Conservation (phyloP, 768 basidiomycete species). For the Amanita exitialis region DNA sequence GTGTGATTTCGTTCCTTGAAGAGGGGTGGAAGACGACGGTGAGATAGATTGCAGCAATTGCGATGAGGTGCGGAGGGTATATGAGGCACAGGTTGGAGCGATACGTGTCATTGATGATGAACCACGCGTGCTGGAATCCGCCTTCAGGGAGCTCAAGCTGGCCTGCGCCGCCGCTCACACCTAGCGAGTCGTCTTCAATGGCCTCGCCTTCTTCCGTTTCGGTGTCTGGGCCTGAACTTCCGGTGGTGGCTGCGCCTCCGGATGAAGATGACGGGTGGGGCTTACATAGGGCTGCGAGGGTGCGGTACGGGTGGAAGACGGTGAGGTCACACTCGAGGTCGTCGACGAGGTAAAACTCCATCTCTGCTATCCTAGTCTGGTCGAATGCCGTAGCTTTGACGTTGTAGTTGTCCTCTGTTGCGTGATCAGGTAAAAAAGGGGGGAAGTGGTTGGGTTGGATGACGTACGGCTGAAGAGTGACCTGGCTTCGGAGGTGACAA, state of each 20-base stretch:
- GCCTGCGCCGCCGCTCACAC: constrained; percentile 37
- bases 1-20: constrained; percentile 32
- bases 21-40: constrained; percentile 67
- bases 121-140: constrained; percentile 91
- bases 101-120: constrained; percentile 94
- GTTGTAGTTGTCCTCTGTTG: constrained; percentile 52
- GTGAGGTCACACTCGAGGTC: constrained; percentile 93
- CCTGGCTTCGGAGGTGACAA: constrained; percentile 76
- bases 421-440: neutral
- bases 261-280: constrained; percentile 33
- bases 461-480: constrained; percentile 59
- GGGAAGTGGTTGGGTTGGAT: neutral
- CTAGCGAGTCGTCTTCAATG: constrained; percentile 29
- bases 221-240: constrained; percentile 17
- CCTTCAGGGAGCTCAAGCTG: constrained; percentile 66
- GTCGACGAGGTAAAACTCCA: constrained; percentile 98
- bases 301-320: constrained; percentile 93
- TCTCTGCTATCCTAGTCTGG: constrained; percentile 89
- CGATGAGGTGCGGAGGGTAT: constrained; percentile 91
- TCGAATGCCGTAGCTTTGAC: constrained; percentile 79
- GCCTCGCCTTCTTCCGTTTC: constrained; percentile 43
- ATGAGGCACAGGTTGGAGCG: constrained; percentile 89
- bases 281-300: constrained; percentile 68
- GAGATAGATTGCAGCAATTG: constrained; percentile 86
- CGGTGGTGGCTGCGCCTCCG: neutral